Evolutionary conservation across 176 grass and related monocot genomes (phyloP).

Genomic region (Oryza rufipogon): DNA sequence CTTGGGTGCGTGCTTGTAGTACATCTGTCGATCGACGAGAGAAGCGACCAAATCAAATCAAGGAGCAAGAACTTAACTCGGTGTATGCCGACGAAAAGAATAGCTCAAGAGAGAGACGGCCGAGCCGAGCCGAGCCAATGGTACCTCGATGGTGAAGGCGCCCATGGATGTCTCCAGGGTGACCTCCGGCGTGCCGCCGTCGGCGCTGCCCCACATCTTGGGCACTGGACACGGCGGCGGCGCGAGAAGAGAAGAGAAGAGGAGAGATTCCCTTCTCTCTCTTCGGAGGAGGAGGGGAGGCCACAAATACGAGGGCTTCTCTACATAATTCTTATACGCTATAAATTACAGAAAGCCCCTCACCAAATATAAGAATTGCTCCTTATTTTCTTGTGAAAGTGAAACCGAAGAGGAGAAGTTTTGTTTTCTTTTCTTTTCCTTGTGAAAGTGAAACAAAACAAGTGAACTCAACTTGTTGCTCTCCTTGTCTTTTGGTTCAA

Average conservation of each 20-base stretch:
- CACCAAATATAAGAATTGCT: no score
- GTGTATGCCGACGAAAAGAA: no score
- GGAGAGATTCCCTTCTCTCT: neutral
- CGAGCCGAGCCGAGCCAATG: neutral
- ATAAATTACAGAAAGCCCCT: neutral
- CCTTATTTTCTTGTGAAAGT: no score
- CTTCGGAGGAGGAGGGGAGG: neutral
- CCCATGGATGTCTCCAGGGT: slow-evolving; percentile 94
- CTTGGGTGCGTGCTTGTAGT: slow-evolving; percentile 96
- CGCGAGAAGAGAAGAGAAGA: neutral
- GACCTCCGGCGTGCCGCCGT: slow-evolving; percentile 76
- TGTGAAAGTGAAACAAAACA: no score
- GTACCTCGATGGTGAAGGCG: slow-evolving; percentile 80
- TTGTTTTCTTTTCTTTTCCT: no score
- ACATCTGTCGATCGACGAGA: slow-evolving; percentile 56
- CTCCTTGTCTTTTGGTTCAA: no score
- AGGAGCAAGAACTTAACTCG: neutral
- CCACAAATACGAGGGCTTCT: slow-evolving; percentile 1
- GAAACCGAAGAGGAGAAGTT: no score
- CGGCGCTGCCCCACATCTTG: slow-evolving; percentile 63
- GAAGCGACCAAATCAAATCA: slow-evolving; percentile 13
- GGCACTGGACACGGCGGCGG: neutral
- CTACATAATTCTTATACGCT: neutral
- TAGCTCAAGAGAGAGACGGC: neutral
- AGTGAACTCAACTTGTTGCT: no score